Percentiles rank a stretch among this genome's conserved stretches.
Evolutionary conservation across 345 rosid genomes (phyloP).

Genomic region (Citrus mangshanensis): DNA sequence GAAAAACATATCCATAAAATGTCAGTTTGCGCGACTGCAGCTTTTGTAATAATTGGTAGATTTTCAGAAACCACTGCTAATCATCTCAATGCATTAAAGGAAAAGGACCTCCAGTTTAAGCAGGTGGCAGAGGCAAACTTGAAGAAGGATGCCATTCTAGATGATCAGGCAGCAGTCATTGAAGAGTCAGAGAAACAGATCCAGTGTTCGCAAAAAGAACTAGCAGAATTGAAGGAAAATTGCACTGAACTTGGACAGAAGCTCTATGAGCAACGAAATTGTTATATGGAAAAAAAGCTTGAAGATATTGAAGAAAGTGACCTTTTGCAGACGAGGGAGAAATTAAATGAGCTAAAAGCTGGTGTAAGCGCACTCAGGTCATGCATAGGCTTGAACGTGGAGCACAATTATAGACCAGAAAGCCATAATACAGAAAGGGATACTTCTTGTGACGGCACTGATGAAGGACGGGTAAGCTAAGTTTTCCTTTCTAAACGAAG

Average conservation of each 20-base stretch:
- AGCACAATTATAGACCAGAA: conserved; percentile 31
- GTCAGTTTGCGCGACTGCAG: conserved; percentile 72
- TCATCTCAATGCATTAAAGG: conserved; percentile 41
- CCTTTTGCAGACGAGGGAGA: conserved; percentile 52
- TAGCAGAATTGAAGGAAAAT: conserved; percentile 40
- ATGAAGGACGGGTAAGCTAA: conserved; percentile 59
- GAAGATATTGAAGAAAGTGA: conserved; percentile 56
- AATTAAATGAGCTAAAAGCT: conserved; percentile 55
- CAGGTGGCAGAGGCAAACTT: conserved; percentile 36
- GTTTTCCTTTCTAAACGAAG: conserved; percentile 15
- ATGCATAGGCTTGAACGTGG: conserved; percentile 40
- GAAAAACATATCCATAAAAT: conserved; percentile 40
- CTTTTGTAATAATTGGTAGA: conserved; percentile 69
- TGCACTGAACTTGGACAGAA: conserved; percentile 41
- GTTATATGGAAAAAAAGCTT: conserved; percentile 47
- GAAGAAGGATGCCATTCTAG: conserved; percentile 43
- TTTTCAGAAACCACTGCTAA: conserved; percentile 48
- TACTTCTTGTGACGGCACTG: conserved; percentile 18
- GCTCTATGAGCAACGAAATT: conserved; percentile 40
- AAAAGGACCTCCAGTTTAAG: conserved; percentile 44
- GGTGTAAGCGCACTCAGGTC: conserved; percentile 60
- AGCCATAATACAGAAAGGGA: conserved; percentile 21
- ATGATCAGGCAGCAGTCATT: conserved; percentile 31
- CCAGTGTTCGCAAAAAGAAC: conserved; percentile 41
- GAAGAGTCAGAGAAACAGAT: conserved; percentile 42